Percentiles rank a stretch among this genome's conserved stretches.
These are phyloP conservation scores for Termitomyces sp. DNA, from an alignment of 768 basidiomycete species.

Conservation along the genomic window DNA sequence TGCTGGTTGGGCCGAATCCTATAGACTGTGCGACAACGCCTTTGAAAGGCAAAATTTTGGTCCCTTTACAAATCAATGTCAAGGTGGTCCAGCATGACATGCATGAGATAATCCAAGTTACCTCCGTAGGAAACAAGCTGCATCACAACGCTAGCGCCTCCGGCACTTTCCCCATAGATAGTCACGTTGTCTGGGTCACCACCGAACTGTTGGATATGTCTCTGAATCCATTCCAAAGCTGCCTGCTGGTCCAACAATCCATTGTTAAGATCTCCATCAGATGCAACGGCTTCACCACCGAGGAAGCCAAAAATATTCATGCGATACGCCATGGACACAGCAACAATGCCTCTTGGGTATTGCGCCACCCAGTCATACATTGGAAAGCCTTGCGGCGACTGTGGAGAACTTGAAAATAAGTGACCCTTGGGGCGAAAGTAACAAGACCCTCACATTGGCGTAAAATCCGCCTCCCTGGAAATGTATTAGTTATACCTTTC, in stretches of 20 bases:
- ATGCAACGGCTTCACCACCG: conserved; percentile 23
- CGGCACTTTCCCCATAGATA: conserved; percentile 34
- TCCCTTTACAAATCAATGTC: background rate
- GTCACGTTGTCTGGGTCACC: conserved; percentile 28
- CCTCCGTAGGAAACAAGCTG: conserved; percentile 41
- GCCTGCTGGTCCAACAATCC: conserved; percentile 39
- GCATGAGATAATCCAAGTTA: conserved; percentile 16
- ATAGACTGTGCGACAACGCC: conserved; percentile 39
- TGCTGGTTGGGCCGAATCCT: conserved; percentile 33
- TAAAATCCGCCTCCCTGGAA: conserved; percentile 1
- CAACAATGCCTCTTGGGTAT: conserved; percentile 26
- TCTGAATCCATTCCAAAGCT: conserved; percentile 34
- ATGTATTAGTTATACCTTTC: background rate
- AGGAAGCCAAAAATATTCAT: conserved; percentile 24
- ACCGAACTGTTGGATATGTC: conserved; percentile 30
- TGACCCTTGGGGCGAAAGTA: background rate
- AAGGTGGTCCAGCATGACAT: no score
- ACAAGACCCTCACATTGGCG: background rate
- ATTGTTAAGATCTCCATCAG: conserved; percentile 33
- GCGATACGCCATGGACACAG: conserved; percentile 29
- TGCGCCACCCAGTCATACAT: conserved; percentile 44
- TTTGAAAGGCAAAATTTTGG: conserved; percentile 31
- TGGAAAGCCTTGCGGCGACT: conserved; percentile 44
- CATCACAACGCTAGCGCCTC: conserved; percentile 40
- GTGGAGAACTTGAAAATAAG: background rate